A percentile compares a stretch with the other conserved stretches of the same genome.
phyloP scores from a whole-genome alignment of 2,329 filamentous ascomycete species.

The Pseudonectria buxi region DNA sequence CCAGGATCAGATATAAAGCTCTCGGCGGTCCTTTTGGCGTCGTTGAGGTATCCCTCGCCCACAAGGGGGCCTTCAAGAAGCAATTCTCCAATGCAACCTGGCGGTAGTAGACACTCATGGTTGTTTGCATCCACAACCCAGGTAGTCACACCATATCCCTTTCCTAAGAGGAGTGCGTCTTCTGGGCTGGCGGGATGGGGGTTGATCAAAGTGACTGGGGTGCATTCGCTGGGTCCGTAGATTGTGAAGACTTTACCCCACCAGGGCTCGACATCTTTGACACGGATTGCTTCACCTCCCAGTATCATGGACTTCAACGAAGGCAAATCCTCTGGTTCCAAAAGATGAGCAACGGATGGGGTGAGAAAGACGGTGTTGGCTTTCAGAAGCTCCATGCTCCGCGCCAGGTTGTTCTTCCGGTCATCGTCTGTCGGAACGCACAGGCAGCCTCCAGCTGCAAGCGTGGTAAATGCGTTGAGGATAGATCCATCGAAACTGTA shows the following conservation, averaged over 20 bases:
- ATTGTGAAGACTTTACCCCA: no score
- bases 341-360: slow-evolving; percentile 1
- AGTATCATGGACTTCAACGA: no score
- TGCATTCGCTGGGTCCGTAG: slow-evolving; percentile 2
- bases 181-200: slow-evolving; percentile 1
- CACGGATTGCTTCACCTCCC: no score
- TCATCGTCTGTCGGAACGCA: slow-evolving; percentile 1
- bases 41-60: slow-evolving; percentile 1
- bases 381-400: not conserved
- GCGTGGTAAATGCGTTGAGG: not conserved
- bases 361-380: slow-evolving; percentile 1
- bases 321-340: slow-evolving; percentile 1
- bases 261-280: no score
- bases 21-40: not conserved
- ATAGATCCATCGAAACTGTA: slow-evolving; percentile 1
- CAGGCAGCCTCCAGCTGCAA: slow-evolving; percentile 1
- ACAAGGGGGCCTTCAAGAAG: slow-evolving; percentile 1
- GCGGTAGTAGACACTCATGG: not conserved
- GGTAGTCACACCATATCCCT: not conserved
- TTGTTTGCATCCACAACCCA: not conserved
- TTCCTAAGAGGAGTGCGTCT: not conserved
- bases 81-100: slow-evolving; percentile 1
- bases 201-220: slow-evolving; percentile 3
- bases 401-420: not conserved
- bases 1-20: not conserved